Evolutionary conservation across 768 basidiomycete species (phyloP).

Genomic region (Termitomyces sp.): DNA sequence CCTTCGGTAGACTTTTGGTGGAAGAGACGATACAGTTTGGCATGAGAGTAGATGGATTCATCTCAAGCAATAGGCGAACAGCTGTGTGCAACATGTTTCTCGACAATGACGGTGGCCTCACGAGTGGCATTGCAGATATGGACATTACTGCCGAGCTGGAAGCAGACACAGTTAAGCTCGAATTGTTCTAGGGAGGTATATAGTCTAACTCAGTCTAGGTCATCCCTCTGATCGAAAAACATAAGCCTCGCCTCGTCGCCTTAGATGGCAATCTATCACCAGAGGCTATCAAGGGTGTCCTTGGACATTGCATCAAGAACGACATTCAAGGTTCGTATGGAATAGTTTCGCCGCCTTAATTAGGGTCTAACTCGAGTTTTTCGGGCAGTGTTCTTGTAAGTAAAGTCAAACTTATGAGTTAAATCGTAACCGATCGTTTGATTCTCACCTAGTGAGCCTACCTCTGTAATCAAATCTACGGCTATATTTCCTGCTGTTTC

Average conservation of each 20-base stretch:
- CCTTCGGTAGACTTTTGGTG: slow-evolving; percentile 65
- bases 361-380: background rate
- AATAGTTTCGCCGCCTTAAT: background rate
- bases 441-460: slow-evolving; percentile 68
- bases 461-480: slow-evolving; percentile 79
- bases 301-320: slow-evolving; percentile 45
- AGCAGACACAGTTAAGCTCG: slow-evolving; percentile 36
- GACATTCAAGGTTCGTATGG: slow-evolving; percentile 50
- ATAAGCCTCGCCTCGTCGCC: slow-evolving; percentile 57
- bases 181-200: background rate
- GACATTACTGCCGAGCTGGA: slow-evolving; percentile 52
- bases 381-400: slow-evolving; percentile 71
- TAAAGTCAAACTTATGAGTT: slow-evolving; percentile 1
- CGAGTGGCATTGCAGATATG: slow-evolving; percentile 94
- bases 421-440: background rate
- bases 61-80: slow-evolving; percentile 40
- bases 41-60: slow-evolving; percentile 81
- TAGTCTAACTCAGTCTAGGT: slow-evolving; percentile 35
- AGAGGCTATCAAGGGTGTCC: slow-evolving; percentile 44
- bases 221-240: slow-evolving; percentile 39
- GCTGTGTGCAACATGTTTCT: slow-evolving; percentile 88
- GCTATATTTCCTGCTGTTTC: slow-evolving; percentile 63
- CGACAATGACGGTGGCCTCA: slow-evolving; percentile 63
- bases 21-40: slow-evolving; percentile 57
- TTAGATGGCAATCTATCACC: slow-evolving; percentile 75